These are phyloP conservation scores for Elsinoe batatas DNA, from an alignment of 2,329 filamentous ascomycete genomes.

Conservation along the genomic window DNA sequence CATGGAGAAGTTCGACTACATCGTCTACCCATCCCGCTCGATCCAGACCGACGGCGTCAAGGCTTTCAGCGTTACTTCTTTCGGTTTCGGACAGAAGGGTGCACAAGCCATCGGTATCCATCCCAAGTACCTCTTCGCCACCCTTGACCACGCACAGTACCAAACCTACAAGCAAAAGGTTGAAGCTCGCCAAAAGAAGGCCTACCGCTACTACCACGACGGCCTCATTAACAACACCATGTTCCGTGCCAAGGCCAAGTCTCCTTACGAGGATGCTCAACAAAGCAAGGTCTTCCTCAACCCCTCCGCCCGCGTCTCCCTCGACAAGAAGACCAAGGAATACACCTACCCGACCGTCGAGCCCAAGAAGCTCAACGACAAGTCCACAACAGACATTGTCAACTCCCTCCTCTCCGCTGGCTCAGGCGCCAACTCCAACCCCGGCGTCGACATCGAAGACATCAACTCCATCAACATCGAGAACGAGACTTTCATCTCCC, in stretches of 20 bases:
- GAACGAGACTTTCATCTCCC: constrained; percentile 86
- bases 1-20: constrained; percentile 97
- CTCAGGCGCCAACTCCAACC: constrained; percentile 52
- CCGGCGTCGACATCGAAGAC: constrained; percentile 90
- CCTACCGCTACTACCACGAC: constrained; percentile 97
- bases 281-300: constrained; percentile 86
- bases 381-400: constrained; percentile 63
- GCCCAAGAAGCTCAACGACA: constrained; percentile 53
- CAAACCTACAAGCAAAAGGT: constrained; percentile 78
- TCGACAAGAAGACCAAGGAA: constrained; percentile 77
- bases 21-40: constrained; percentile 88
- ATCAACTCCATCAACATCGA: constrained; percentile 80
- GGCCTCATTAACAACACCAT: constrained; percentile 95
- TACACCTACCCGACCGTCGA: constrained; percentile 63
- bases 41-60: constrained; percentile 98
- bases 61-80: constrained; percentile 97
- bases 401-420: constrained; percentile 62
- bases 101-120: constrained; percentile 95
- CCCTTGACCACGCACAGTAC: constrained; percentile 81
- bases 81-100: constrained; percentile 98
- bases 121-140: constrained; percentile 88
- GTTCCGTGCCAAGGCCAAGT: constrained; percentile 88
- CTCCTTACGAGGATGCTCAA: constrained; percentile 82
- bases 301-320: constrained; percentile 73
- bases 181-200: constrained; percentile 90